Conservation (phyloP, 2,329 filamentous ascomycete species). For the Sclerotinia sclerotiorum region DNA sequence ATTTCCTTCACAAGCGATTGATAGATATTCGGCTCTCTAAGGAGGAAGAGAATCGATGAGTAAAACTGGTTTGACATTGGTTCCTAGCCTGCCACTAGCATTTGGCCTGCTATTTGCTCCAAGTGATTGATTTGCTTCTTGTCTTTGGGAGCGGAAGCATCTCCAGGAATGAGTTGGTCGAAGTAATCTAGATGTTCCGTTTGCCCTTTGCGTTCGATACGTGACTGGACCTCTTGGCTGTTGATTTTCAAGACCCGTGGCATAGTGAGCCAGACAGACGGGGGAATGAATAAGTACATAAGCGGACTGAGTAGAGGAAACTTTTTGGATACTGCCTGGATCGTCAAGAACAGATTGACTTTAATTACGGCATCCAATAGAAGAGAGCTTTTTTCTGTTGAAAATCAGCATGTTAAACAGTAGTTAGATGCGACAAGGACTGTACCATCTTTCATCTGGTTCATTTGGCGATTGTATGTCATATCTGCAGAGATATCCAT, state of each 20-base stretch:
- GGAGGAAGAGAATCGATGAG: slow-evolving; percentile 12
- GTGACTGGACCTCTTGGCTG: not conserved
- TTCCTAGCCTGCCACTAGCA: slow-evolving; percentile 20
- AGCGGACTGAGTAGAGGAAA: not conserved
- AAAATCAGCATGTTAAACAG: not conserved
- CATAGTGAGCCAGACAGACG: not conserved
- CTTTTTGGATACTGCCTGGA: not conserved
- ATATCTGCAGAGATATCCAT: slow-evolving; percentile 25
- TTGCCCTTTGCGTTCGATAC: not conserved
- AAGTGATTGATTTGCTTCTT: slow-evolving; percentile 15
- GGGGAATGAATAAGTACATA: not conserved
- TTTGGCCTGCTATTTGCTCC: slow-evolving; percentile 2
- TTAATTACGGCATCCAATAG: not conserved
- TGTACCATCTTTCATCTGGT: slow-evolving; percentile 23
- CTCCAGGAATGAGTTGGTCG: not conserved
- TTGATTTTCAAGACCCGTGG: not conserved
- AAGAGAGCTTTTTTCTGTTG: not conserved
- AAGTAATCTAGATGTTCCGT: slow-evolving; percentile 1
- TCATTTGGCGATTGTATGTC: slow-evolving; percentile 12
- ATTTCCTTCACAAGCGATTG: slow-evolving; percentile 42
- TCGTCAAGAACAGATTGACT: not conserved
- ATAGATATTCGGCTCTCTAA: slow-evolving; percentile 4
- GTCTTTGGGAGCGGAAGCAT: slow-evolving; percentile 13
- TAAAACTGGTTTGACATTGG: slow-evolving; percentile 18
- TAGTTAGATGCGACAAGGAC: not conserved